Base-by-base conservation (phyloP, 345 rosid genomes). In the Populus davidiana region DNA sequence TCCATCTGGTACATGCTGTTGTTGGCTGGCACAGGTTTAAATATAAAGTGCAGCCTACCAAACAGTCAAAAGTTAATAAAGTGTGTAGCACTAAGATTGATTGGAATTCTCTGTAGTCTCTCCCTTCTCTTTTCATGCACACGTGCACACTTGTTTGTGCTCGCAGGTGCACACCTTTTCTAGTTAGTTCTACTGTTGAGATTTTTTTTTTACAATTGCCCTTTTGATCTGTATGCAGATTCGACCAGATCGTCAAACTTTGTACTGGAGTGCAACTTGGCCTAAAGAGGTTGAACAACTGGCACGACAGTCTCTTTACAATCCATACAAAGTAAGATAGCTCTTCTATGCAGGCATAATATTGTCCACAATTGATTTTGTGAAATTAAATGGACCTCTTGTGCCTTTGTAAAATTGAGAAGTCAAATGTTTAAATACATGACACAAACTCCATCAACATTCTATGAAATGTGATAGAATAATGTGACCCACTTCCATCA, bases 241-340 rank as follows among this genome's bases (percentile, higher is more conserved):
- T 79, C 97, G 97, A 7, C 94, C 96, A 49, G 97, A 96, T 78
- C 97, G 99, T 70, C 98, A 96, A 86, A 96, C 99, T 71, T 82
- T 96, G 82, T 96, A 96, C 79, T 94, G 98, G 99, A 96, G 99
- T 88, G 99, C 99, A 54, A 96, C 99, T 66, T 96, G 98, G 99
- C 99, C 99, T 10, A 96, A 94, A 86, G 99, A 96, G 81, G 99
- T 96, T 70, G 98, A 96, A 82, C 97, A 87, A 41, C 85, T 96
- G 75, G 88, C 99, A 13, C 89, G 83, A 78, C 88, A 96, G 80
- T 96, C 89, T 85, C 98, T 96, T 72, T 90, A 96, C 89, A 96
- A 92, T 69, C 89, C 99, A 36, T 96, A 96, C 89, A 94, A 96
- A 90, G 98, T 96, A 87, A 89, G 88, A 67, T 33, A 61, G 70